Base-by-base conservation (phyloP, 2,329 filamentous ascomycete species). In the Colletotrichum eremochloae region DNA sequence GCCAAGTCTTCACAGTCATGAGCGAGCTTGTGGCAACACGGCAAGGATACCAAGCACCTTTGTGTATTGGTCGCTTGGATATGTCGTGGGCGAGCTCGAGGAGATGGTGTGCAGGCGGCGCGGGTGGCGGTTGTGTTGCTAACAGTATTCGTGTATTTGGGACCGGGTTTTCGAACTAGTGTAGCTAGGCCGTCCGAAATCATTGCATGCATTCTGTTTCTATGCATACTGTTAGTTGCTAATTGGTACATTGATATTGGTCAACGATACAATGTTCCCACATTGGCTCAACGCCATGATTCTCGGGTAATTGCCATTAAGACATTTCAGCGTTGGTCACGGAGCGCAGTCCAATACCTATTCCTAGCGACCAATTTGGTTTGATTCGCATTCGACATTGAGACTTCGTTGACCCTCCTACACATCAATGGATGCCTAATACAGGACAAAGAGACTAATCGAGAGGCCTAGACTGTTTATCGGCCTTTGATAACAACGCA, bases 1-100 rank as follows among this genome's bases (percentile, higher is more conserved):
- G 18, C 56, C 68, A 42, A 40, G 29, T 36, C 52, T 68, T 24
- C 42, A n/a, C 46, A 24, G n/a, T 11, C 36, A 20, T 29, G 44
- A 3, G 20, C 29, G 44, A 2, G 20, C 29, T 67, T 52, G 63
- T 33, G 46, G 53, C 29, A 29, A n/a, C 29, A 20, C 55, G 65
- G 57, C 40, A 44, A 38, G 8, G 36, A 42, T 24, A 33, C 18
- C 20, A 38, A 12, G 12, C 2, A 15, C 4, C 2, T 11, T 50
- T 33, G 18, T 46, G 33, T 42, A 31, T 12, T 31, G 38, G 60
- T 36, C 20, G 18, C 11, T 2, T 3, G n/a, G 18, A 48, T 24
- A 9, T 12, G 44, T 9, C 24, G 33, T 53, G 24, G 48, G 29
- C 48, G 46, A 31, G 46, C 14, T 31, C 14, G 15, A 40, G 60